Conservation (phyloP, 257 asterid species). For the Nicotiana attenuata region DNA sequence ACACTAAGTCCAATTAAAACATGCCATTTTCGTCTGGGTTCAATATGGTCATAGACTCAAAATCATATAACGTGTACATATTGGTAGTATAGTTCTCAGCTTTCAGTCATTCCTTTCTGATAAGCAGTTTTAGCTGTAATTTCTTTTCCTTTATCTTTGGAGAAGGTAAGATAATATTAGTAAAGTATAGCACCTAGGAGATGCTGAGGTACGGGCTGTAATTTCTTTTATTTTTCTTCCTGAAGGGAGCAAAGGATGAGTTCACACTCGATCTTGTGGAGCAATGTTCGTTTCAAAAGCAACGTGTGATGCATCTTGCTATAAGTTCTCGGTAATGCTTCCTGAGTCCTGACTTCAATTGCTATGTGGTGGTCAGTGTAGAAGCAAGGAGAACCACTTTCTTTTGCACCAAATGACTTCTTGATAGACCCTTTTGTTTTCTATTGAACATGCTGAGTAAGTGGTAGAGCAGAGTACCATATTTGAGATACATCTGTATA, state of each 20-base stretch:
- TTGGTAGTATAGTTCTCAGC: background rate
- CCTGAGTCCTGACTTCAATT: background rate
- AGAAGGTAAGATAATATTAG: background rate
- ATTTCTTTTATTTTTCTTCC: slow-evolving; percentile 9
- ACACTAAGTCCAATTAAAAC: background rate
- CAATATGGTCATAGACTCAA: background rate
- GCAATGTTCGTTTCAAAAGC: slow-evolving; percentile 79
- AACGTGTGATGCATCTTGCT: slow-evolving; percentile 78
- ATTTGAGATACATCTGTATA: background rate
- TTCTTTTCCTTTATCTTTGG: background rate
- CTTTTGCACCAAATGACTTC: background rate
- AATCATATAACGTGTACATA: background rate
- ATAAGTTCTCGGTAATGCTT: slow-evolving; percentile 68
- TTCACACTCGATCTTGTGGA: slow-evolving; percentile 93
- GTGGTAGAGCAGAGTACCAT: background rate
- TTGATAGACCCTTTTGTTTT: background rate
- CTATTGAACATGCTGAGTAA: background rate
- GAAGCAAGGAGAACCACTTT: background rate
- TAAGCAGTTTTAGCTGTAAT: background rate
- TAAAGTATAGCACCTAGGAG: background rate
- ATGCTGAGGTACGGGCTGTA: background rate
- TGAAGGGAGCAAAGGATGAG: slow-evolving; percentile 91
- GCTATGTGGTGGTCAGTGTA: background rate
- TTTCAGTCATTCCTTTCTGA: background rate
- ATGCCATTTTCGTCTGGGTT: background rate